These are phyloP conservation scores for Scheffersomyces parashehatae DNA, from an alignment of 1,139 yeast genomes.

Conservation along the genomic window DNA sequence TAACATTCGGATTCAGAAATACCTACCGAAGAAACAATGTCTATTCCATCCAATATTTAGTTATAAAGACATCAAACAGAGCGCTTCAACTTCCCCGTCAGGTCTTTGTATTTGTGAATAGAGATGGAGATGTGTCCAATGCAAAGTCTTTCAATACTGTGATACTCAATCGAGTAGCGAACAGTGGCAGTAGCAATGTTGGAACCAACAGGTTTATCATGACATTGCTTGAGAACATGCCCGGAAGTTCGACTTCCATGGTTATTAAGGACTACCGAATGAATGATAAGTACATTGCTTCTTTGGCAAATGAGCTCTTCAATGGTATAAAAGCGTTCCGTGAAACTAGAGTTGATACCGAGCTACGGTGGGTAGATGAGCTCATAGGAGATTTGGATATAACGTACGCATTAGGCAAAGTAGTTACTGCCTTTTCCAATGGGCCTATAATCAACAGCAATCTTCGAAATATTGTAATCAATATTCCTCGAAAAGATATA, in stretches of 20 bases:
- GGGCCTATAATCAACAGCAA: conserved; percentile 11
- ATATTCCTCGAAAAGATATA: conserved; percentile 24
- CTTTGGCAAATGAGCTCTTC: conserved; percentile 10
- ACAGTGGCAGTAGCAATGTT: conserved; percentile 2
- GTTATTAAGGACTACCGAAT: conserved; percentile 12
- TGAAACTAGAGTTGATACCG: conserved; percentile 3
- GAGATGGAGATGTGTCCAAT: not conserved
- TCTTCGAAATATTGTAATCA: conserved; percentile 23
- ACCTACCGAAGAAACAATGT: not conserved
- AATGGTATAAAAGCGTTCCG: conserved; percentile 1
- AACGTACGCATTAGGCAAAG: conserved; percentile 6
- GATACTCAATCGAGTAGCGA: conserved; percentile 6
- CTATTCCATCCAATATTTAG: not conserved
- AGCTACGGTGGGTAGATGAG: conserved; percentile 5
- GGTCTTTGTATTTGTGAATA: conserved; percentile 11
- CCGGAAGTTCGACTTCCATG: conserved; percentile 7
- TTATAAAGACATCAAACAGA: not conserved
- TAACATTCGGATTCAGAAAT: conserved; percentile 3
- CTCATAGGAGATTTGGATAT: conserved; percentile 13
- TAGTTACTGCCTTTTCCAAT: not conserved
- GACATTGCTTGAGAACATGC: conserved; percentile 11
- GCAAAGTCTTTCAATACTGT: conserved; percentile 6
- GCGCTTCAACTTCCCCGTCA: conserved; percentile 11
- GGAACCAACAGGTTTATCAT: conserved; percentile 6
- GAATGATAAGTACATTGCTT: conserved; percentile 7